Evolutionary conservation across 192 early-diverging fungal species (phyloP).

Genomic region (Chytriomyces sp.): DNA sequence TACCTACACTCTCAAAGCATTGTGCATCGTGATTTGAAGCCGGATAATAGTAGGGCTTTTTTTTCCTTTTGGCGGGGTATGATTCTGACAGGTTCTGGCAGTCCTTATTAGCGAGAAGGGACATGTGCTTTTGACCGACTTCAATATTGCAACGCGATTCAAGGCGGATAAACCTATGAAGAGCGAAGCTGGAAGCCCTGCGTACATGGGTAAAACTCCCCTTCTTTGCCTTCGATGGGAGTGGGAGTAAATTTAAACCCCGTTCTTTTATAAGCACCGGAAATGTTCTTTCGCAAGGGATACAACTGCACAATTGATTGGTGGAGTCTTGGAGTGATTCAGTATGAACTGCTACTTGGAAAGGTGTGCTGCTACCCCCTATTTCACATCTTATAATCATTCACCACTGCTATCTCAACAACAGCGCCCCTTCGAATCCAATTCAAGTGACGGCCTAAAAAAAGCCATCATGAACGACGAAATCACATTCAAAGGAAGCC

Average conservation of each 20-base stretch:
- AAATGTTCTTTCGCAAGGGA: conserved; percentile 53
- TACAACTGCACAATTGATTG: conserved; percentile 65
- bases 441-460: conserved; percentile 73
- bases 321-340: conserved; percentile 84
- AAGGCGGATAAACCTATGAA: conserved; percentile 70
- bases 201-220: conserved; percentile 87
- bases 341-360: conserved; percentile 77
- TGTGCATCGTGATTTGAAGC: conserved; percentile 58
- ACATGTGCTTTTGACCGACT: conserved; percentile 91
- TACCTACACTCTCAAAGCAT: conserved; percentile 56
- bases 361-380: conserved; percentile 56
- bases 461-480: conserved; percentile 72
- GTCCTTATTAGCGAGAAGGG: conserved; percentile 78
- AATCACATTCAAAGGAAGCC: conserved; percentile 53
- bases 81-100: conserved; percentile 17
- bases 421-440: conserved; percentile 80
- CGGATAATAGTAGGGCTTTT: conserved; percentile 36
- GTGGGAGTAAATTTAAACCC: neutral
- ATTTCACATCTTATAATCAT: neutral
- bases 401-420: neutral
- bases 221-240: neutral
- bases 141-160: conserved; percentile 90
- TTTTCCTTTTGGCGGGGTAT: conserved; percentile 8
- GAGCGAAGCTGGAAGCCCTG: conserved; percentile 85
- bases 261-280: conserved; percentile 42